A percentile compares a stretch with the other conserved stretches of the same genome.
Conservation (phyloP, 768 basidiomycete species). For the Psilocybe cyanescens region DNA sequence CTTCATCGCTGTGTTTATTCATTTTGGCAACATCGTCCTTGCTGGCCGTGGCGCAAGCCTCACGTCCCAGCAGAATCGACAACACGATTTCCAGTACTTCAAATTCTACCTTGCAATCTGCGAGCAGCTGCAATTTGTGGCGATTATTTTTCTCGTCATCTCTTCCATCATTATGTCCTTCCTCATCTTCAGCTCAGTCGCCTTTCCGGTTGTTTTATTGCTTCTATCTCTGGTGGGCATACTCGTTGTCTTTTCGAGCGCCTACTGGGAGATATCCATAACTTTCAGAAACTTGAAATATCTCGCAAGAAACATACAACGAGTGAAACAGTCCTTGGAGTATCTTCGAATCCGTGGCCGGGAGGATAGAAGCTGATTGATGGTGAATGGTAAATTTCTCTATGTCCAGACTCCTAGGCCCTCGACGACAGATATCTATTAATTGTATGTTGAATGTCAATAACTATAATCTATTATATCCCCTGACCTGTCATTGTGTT, state of each 20-base stretch:
- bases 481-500: no score
- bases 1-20: slow-evolving; percentile 32
- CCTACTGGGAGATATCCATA: slow-evolving; percentile 35
- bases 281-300: slow-evolving; percentile 29
- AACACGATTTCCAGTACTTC: slow-evolving; percentile 27
- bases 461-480: no score
- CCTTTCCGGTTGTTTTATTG: slow-evolving; percentile 30
- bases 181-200: slow-evolving; percentile 31
- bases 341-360: slow-evolving; percentile 12
- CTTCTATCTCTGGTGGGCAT: slow-evolving; percentile 20
- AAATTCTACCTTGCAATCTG: slow-evolving; percentile 30
- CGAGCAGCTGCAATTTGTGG: slow-evolving; percentile 36
- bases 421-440: not conserved
- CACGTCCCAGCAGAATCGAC: slow-evolving; percentile 20
- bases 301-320: slow-evolving; percentile 22
- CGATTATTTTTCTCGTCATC: slow-evolving; percentile 29
- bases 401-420: not conserved
- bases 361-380: not conserved
- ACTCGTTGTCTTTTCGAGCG: slow-evolving; percentile 28
- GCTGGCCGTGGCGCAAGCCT: slow-evolving; percentile 31
- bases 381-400: not conserved
- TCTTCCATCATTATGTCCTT: slow-evolving; percentile 31
- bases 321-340: slow-evolving; percentile 16
- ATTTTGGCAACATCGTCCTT: slow-evolving; percentile 35
- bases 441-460: no score